Conservation (phyloP, 495 filamentous ascomycete genomes). For the Parachaetomium inaequale region DNA sequence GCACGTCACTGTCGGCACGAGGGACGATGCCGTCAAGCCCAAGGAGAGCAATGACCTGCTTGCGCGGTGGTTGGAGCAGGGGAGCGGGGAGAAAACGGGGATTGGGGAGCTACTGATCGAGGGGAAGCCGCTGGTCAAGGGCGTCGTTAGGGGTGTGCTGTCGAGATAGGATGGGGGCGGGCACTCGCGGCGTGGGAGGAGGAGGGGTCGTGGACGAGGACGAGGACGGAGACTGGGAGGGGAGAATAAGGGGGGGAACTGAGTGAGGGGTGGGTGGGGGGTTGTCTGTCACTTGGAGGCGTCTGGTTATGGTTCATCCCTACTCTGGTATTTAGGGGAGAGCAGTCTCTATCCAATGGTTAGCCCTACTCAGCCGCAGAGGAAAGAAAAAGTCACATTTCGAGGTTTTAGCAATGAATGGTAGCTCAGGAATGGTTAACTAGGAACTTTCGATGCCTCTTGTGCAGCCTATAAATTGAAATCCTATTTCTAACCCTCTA, state of each 20-base stretch:
- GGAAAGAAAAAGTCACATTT: not conserved
- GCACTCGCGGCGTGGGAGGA: not conserved
- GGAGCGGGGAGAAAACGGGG: constrained; percentile 42
- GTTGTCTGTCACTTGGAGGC: not conserved
- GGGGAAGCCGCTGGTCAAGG: constrained; percentile 39
- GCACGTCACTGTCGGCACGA: constrained; percentile 87
- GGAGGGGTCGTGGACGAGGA: not conserved
- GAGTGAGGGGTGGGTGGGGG: not conserved
- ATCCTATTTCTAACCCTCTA: not conserved
- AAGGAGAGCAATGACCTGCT: constrained; percentile 90
- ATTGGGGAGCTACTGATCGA: constrained; percentile 50
- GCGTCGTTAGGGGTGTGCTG: constrained; percentile 43
- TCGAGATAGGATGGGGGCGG: constrained; percentile 37
- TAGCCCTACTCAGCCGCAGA: too few species aligned
- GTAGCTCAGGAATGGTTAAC: not conserved
- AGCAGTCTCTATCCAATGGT: not conserved
- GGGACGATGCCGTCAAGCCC: constrained; percentile 68
- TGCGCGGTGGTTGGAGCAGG: constrained; percentile 57
- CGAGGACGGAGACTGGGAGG: not conserved
- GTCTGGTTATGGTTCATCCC: not conserved
- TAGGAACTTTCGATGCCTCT: not conserved
- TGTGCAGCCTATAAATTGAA: too few species aligned
- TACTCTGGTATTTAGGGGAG: not conserved
- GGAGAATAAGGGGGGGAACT: not conserved
- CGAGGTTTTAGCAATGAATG: too few species aligned